These are phyloP conservation scores for Nakazawaea ishiwadae DNA, from an alignment of 805 yeast genomes.

Conservation along the genomic window DNA sequence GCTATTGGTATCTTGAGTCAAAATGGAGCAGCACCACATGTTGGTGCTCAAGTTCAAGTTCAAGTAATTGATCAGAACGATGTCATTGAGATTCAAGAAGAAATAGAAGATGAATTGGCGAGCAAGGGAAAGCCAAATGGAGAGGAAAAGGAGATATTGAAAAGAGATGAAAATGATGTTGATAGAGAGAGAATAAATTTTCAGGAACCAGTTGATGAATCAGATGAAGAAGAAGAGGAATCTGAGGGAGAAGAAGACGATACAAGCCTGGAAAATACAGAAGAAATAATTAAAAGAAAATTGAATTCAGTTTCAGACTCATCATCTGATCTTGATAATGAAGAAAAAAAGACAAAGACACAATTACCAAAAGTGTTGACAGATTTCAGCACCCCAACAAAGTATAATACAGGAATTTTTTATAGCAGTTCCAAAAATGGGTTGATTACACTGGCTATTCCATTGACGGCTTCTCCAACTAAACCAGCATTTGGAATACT, in stretches of 20 bases:
- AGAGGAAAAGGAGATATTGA: not conserved
- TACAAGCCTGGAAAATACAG: not conserved
- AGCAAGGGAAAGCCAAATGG: slow-evolving; percentile 11
- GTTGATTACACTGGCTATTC: slow-evolving; percentile 9
- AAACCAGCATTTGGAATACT: slow-evolving; percentile 10
- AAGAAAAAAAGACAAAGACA: not conserved
- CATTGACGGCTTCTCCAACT: slow-evolving; percentile 10
- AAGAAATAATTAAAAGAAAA: slow-evolving; percentile 1
- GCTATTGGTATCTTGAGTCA: slow-evolving; percentile 2
- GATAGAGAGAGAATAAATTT: not conserved
- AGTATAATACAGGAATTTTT: slow-evolving; percentile 11
- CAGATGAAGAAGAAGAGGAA: not conserved
- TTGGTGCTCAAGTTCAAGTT: slow-evolving; percentile 7
- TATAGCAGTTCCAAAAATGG: slow-evolving; percentile 5
- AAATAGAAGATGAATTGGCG: slow-evolving; percentile 10
- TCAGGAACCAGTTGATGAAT: not conserved
- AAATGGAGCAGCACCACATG: slow-evolving; percentile 1
- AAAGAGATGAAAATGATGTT: not conserved
- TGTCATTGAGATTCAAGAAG: slow-evolving; percentile 3
- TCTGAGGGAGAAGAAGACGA: not conserved
- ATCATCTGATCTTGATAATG: no score
- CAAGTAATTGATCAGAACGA: slow-evolving; percentile 1
- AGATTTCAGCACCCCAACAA: slow-evolving; percentile 7
- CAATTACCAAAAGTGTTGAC: slow-evolving; percentile 1
- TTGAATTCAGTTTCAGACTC: slow-evolving; percentile 6